Evolutionary conservation across 2,329 filamentous ascomycete species (phyloP), one percentile per base, ranked within the genome.

Genomic region (Coleophoma cylindrospora): DNA sequence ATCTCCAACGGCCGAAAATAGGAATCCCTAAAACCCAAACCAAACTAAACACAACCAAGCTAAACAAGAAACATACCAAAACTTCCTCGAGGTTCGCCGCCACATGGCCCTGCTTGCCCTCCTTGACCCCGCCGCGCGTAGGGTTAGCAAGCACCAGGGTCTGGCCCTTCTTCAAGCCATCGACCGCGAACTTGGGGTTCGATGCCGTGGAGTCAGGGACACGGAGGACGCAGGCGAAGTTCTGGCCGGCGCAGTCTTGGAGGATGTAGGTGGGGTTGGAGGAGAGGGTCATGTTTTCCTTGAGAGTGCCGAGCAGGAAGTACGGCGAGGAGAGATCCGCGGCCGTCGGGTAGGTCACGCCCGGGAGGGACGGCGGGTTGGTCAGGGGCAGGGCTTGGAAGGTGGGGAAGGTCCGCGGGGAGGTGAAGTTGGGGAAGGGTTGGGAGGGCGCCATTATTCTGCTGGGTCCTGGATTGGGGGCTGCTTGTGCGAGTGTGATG

Each of bases 271-370:
- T 64, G 15, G 62, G 61, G 5, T 54, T 57, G 2, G 56, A 55
- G 4, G 56, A 59, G 7, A 63, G 50, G 3, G 62, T 63, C 59
- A 63, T 63, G 36, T 64, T 59, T 38, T 63, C 54, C 27, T 46
- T 49, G 43, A 63, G 57, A 3, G 59, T 61, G 27, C 53, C 62
- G 7, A 63, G 44, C 12, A 64, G 54, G 43, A 55, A 59, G 15
- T 51, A 49, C 3, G 36, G 33, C 13, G 21, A 17, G 52, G 46
- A 27, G 48, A 32, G 33, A 14, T 44, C 27, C 27, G 27, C 6
- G 27, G 27, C 27, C 7, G 27, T 3, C 27, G 27, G 27, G 13
- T n/a, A 13, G 27, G 37, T 33, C 3, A 22, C 14, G 41, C 21
- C 41, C n/a, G 45, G 34, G 45, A 41, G 40, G 10, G 38, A 21